Evolutionary conservation across 305 asterid species (phyloP).

Genomic region (Solanum aculeatissimum): DNA sequence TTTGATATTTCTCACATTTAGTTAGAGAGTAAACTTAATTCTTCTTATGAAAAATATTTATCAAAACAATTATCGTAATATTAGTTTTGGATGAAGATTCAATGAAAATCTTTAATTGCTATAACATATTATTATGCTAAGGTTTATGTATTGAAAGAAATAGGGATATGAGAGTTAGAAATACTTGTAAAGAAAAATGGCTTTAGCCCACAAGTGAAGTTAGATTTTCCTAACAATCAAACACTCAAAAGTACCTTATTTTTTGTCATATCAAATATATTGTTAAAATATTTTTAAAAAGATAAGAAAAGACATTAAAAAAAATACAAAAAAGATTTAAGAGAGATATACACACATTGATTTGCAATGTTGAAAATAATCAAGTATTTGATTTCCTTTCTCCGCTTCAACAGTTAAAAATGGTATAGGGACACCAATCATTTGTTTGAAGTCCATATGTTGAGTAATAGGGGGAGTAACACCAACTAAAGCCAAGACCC

Average conservation of each 20-base stretch:
- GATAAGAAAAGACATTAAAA: neutral
- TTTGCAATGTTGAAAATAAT: neutral
- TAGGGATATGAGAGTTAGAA: too few relatives aligned
- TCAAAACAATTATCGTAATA: neutral
- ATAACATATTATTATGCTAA: too few relatives aligned
- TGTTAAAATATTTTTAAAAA: neutral
- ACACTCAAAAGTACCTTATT: neutral
- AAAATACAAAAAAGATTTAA: neutral
- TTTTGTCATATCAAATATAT: neutral
- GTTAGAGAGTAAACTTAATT: neutral
- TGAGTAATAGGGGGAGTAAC: neutral
- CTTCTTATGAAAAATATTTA: neutral
- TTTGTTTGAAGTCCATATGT: neutral
- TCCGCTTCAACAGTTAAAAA: neutral
- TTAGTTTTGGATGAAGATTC: neutral
- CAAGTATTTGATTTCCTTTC: neutral
- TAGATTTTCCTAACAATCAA: neutral
- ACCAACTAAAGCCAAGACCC: neutral
- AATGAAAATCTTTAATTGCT: too few relatives aligned
- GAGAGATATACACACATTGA: too few relatives aligned
- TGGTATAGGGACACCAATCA: neutral
- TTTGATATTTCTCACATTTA: neutral
- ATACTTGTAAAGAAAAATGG: neutral
- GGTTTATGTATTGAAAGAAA: too few relatives aligned
- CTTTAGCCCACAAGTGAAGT: neutral